Evolutionary conservation across 2,329 filamentous ascomycete species (phyloP).

Genomic region (Trichophaea hybrida): DNA sequence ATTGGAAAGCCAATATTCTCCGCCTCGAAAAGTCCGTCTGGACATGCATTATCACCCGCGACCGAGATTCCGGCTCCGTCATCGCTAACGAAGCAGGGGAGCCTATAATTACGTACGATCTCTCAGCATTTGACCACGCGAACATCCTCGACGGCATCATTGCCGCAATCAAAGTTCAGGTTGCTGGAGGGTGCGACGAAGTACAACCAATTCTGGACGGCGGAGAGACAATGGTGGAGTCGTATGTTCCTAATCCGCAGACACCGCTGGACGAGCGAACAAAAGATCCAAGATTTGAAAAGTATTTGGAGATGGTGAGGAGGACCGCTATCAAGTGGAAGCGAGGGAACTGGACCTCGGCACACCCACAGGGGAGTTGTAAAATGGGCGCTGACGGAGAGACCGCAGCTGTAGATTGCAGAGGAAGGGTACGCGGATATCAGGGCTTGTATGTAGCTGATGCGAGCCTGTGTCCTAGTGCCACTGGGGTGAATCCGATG

Average conservation of each 20-base stretch:
- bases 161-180: neutral
- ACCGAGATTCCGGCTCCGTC: constrained; percentile 57
- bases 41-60: constrained; percentile 59
- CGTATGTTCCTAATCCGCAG: neutral
- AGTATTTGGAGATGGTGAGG: neutral
- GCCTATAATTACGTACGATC: neutral
- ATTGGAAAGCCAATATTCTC: neutral
- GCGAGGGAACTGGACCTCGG: constrained; percentile 35
- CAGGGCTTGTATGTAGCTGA: constrained; percentile 56
- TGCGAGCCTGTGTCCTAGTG: constrained; percentile 59
- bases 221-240: neutral
- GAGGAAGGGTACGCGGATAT: constrained; percentile 40
- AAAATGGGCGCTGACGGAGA: constrained; percentile 47
- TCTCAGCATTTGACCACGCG: neutral
- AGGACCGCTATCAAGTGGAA: neutral
- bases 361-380: constrained; percentile 69
- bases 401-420: constrained; percentile 44
- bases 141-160: neutral
- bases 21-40: constrained; percentile 53
- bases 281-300: neutral
- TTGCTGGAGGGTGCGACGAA: neutral
- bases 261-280: neutral
- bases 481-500: constrained; percentile 73
- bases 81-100: constrained; percentile 44
- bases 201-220: neutral